Conservation (phyloP, 2,329 filamentous ascomycete genomes). For the Colletotrichum plurivorum region DNA sequence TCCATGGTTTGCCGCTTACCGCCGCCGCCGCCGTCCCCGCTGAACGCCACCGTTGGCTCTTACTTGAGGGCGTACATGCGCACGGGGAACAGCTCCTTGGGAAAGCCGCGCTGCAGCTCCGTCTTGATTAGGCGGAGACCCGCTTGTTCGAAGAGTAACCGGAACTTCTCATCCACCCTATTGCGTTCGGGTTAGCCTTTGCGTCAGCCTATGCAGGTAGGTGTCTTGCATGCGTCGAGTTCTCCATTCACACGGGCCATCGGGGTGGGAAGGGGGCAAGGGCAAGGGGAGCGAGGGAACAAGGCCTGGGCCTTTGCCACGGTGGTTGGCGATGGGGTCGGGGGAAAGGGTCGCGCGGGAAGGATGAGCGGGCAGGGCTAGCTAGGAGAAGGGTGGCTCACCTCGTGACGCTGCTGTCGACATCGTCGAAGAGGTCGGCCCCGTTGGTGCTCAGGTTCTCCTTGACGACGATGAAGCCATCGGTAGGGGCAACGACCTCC, state of each 20-base stretch:
- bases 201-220: slow-evolving; percentile 33
- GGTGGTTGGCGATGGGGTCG: slow-evolving; percentile 17
- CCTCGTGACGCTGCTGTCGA: slow-evolving; percentile 41
- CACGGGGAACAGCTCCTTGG: slow-evolving; percentile 79
- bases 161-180: slow-evolving; percentile 81
- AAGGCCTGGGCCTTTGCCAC: not conserved
- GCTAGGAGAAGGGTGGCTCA: slow-evolving; percentile 11
- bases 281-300: slow-evolving; percentile 4
- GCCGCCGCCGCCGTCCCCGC: slow-evolving; percentile 19
- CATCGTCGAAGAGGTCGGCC: slow-evolving; percentile 69
- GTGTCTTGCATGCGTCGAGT: slow-evolving; percentile 35
- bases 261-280: not conserved
- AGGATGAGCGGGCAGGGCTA: not conserved
- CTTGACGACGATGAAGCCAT: slow-evolving; percentile 56
- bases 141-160: slow-evolving; percentile 76
- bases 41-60: slow-evolving; percentile 30
- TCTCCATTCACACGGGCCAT: slow-evolving; percentile 23
- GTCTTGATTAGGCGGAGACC: slow-evolving; percentile 77
- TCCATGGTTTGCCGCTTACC: slow-evolving; percentile 38
- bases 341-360: slow-evolving; percentile 12
- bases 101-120: slow-evolving; percentile 81
- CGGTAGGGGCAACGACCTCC: slow-evolving; percentile 48
- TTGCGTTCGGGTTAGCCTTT: slow-evolving; percentile 26
- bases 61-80: slow-evolving; percentile 80
- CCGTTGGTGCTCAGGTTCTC: slow-evolving; percentile 78